A percentile compares a stretch with the other conserved stretches of the same genome.
These are phyloP conservation scores for Apiospora phragmitis DNA, from an alignment of 2,329 filamentous ascomycete genomes.

Conservation along the genomic window DNA sequence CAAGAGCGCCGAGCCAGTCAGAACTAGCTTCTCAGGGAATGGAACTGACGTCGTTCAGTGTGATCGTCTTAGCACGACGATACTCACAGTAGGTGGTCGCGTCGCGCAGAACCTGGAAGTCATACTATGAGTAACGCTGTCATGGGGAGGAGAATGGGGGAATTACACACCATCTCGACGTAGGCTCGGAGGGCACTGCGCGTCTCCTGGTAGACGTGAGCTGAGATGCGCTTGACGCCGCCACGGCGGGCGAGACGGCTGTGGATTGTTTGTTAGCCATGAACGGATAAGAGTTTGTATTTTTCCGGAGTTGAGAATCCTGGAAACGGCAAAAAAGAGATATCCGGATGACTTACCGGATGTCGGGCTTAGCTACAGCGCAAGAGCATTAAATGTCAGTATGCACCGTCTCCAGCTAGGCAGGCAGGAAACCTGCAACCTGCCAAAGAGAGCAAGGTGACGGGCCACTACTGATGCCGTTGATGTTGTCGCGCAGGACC, in stretches of 20 bases:
- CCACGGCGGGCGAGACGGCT: conserved; percentile 74
- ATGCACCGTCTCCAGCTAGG: background rate
- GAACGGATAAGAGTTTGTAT: background rate
- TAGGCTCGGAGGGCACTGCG: conserved; percentile 14
- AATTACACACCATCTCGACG: background rate
- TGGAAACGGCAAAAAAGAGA: background rate
- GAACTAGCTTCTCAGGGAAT: background rate
- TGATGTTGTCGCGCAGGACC: conserved; percentile 33
- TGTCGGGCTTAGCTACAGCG: conserved; percentile 51
- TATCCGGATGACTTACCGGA: conserved; percentile 41
- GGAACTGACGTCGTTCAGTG: conserved; percentile 56
- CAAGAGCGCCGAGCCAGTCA: background rate
- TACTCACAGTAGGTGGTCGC: conserved; percentile 55
- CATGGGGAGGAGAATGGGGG: background rate
- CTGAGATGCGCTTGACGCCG: conserved; percentile 74
- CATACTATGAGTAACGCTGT: conserved; percentile 17
- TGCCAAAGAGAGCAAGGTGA: background rate
- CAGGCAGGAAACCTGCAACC: background rate
- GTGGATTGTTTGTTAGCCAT: background rate
- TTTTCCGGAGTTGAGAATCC: background rate
- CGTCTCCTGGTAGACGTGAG: conserved; percentile 53
- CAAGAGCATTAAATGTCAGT: conserved; percentile 21
- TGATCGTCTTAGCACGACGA: conserved; percentile 60
- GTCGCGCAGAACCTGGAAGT: conserved; percentile 49
- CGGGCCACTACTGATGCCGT: conserved; percentile 25